Conservation (phyloP, 192 early-diverging fungal genomes). For the Lunasporangiospora selenospora region DNA sequence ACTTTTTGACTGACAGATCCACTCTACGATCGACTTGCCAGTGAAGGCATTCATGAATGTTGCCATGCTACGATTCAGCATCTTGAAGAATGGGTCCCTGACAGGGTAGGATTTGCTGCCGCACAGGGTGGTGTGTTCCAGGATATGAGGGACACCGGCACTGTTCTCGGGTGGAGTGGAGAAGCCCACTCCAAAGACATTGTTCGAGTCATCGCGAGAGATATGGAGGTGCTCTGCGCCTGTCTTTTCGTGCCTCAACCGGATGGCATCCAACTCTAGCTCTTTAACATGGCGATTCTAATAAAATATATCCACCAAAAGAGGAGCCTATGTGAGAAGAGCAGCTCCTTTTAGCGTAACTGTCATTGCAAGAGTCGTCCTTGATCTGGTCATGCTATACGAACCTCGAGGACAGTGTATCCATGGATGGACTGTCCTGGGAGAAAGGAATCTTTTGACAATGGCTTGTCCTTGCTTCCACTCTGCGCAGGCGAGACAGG, state of each 20-base stretch:
- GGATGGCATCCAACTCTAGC: conserved; percentile 79
- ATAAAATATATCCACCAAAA: too few species aligned
- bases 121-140: conserved; percentile 94
- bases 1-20: not conserved
- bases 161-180: conserved; percentile 81
- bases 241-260: conserved; percentile 75
- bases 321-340: too few species aligned
- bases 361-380: not conserved
- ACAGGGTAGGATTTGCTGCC: conserved; percentile 90
- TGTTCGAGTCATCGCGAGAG: conserved; percentile 85
- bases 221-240: conserved; percentile 93
- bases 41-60: conserved; percentile 99
- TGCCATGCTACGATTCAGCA: conserved; percentile 93
- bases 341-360: not conserved
- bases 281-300: conserved; percentile 70
- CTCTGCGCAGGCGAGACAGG: not conserved
- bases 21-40: conserved; percentile 43
- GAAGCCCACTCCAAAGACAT: conserved; percentile 95
- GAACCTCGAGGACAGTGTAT: conserved; percentile 44
- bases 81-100: conserved; percentile 98
- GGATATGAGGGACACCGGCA: conserved; percentile 92
- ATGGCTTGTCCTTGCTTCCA: conserved; percentile 1
- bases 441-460: conserved; percentile 29
- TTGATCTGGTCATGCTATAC: too few species aligned
- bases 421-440: conserved; percentile 40